These are phyloP conservation scores for Ophiostoma quercus DNA, from an alignment of 2,329 filamentous ascomycete genomes.

Conservation along the genomic window DNA sequence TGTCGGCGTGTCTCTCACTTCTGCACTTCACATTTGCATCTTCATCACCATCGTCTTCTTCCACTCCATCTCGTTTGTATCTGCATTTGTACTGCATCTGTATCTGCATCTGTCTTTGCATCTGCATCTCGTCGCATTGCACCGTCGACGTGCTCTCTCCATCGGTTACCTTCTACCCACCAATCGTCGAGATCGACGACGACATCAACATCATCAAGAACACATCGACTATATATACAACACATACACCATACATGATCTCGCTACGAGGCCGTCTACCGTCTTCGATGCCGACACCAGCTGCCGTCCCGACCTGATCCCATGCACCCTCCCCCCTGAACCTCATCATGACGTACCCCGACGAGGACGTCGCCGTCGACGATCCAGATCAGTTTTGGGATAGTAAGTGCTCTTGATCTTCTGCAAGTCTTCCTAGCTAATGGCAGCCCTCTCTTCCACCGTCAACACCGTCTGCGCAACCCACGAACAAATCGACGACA, in stretches of 20 bases:
- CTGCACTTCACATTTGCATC: not conserved
- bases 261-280: not conserved
- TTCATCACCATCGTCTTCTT: not conserved
- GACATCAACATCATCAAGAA: not conserved
- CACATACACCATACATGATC: not conserved
- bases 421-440: not conserved
- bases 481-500: constrained; percentile 61
- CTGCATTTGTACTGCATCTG: too few species aligned
- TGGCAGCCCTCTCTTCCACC: constrained; percentile 1
- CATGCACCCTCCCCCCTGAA: constrained; percentile 8
- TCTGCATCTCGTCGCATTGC: not conserved
- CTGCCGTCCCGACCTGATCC: not conserved
- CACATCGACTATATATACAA: too few species aligned
- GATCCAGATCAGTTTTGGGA: constrained; percentile 13
- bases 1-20: not conserved
- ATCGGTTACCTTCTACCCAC: not conserved
- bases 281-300: constrained; percentile 9
- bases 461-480: not conserved
- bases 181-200: not conserved
- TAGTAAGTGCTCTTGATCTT: not conserved
- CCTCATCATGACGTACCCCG: constrained; percentile 14
- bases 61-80: not conserved
- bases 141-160: not conserved
- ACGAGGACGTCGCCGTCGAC: not conserved
- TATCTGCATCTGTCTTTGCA: not conserved